Percentiles rank a stretch among this genome's conserved stretches.
These are phyloP conservation scores for Pyrrhoderma lamaoense DNA, from an alignment of 1,284 basidiomycete genomes.

Conservation along the genomic window DNA sequence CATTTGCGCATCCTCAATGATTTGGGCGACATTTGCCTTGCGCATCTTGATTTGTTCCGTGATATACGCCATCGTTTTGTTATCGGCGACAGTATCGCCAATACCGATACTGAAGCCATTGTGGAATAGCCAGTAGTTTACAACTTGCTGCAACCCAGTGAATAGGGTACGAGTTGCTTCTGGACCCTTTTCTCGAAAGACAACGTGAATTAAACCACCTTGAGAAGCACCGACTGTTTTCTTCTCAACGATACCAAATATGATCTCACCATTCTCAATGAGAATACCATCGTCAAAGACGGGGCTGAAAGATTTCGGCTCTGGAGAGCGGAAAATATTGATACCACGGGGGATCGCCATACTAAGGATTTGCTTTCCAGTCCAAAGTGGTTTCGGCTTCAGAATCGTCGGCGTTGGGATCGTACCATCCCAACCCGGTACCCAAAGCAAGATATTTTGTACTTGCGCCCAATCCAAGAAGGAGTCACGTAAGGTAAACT, in stretches of 20 bases:
- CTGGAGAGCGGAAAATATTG: slow-evolving; percentile 82
- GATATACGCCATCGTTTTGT: slow-evolving; percentile 82
- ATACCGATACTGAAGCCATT: slow-evolving; percentile 99
- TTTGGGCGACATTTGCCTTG: slow-evolving; percentile 66
- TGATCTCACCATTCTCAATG: slow-evolving; percentile 95
- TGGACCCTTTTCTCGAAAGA: slow-evolving; percentile 96
- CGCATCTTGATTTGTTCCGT: slow-evolving; percentile 77
- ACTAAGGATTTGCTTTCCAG: slow-evolving; percentile 94
- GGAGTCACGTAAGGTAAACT: slow-evolving; percentile 91
- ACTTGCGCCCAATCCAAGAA: slow-evolving; percentile 93
- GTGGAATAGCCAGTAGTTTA: slow-evolving; percentile 99
- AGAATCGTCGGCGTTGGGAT: slow-evolving; percentile 92
- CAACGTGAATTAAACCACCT: slow-evolving; percentile 93
- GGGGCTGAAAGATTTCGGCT: slow-evolving; percentile 75
- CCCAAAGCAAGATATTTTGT: slow-evolving; percentile 97
- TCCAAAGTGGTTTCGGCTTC: slow-evolving; percentile 97
- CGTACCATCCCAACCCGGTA: slow-evolving; percentile 93
- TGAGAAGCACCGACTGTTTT: slow-evolving; percentile 95
- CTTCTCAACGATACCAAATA: slow-evolving; percentile 96
- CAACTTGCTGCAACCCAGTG: slow-evolving; percentile 89
- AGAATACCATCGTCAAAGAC: slow-evolving; percentile 90
- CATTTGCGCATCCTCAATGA: slow-evolving; percentile 75
- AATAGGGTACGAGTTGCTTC: slow-evolving; percentile 91
- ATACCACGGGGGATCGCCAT: slow-evolving; percentile 94
- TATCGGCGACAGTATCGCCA: slow-evolving; percentile 95